These are phyloP conservation scores for Mrakia hoshinonis DNA, from an alignment of 768 basidiomycete genomes.

Conservation along the genomic window DNA sequence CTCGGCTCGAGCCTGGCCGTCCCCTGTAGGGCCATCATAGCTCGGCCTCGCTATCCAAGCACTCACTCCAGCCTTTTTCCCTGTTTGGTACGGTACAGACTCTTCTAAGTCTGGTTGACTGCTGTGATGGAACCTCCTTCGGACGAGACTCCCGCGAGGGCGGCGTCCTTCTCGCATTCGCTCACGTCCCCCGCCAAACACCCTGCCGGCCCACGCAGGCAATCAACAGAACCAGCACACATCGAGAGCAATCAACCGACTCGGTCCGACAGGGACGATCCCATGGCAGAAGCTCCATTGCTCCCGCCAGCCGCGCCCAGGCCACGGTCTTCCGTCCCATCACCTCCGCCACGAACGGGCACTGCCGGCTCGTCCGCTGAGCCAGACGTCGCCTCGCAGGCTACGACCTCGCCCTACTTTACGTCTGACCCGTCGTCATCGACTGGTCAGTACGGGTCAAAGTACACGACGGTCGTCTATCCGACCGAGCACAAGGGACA, in stretches of 20 bases:
- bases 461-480: not conserved
- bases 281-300: not conserved
- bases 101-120: not conserved
- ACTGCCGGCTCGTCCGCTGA: not conserved
- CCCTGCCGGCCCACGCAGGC: not conserved
- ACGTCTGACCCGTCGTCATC: not conserved
- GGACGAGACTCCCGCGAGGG: not conserved
- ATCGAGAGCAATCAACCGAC: not conserved
- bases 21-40: too few relatives aligned
- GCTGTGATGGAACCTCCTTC: not conserved
- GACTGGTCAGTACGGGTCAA: not conserved
- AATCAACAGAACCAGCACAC: not conserved
- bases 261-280: not conserved
- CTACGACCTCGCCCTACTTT: slow-evolving; percentile 8
- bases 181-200: not conserved
- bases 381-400: not conserved
- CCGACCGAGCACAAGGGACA: not conserved
- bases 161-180: slow-evolving; percentile 2
- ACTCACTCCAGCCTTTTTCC: too few relatives aligned
- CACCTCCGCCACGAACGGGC: not conserved
- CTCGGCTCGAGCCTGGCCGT: too few relatives aligned
- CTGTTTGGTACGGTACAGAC: too few relatives aligned
- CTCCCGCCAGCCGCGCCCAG: not conserved
- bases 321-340: not conserved
- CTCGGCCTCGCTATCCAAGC: too few relatives aligned